Evolutionary conservation across 2,329 filamentous ascomycete species (phyloP), one percentile per base, ranked within the genome.

Genomic region (Plenodomus tracheiphilus): DNA sequence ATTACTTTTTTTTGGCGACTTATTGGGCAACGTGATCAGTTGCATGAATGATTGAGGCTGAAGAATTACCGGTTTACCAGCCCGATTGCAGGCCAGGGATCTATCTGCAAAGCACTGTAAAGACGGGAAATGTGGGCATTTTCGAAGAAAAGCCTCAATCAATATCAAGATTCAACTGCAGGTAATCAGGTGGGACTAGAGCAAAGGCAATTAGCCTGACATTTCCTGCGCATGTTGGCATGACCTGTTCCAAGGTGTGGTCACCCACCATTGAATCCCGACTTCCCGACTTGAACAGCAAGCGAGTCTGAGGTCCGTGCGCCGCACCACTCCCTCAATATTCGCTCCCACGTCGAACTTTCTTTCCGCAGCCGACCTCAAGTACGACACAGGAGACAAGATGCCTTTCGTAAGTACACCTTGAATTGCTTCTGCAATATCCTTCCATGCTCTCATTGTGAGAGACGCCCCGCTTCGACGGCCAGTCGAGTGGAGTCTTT

Each of bases 401-500:
- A 78, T 78, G 76, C 74, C 76, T 74, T 72, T 73, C 73, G 76
- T 77, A 77, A 76, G 75, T 75, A 58, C 49, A 48, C 51, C 66
- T 53, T 63, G 58, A 59, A 51, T 51, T 46, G 34, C 53, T 47
- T 25, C 41, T 40, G 47, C 47, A 47, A 51, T 46, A 34, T 41
- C n/a, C 41, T 45, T 41, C 40, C 39, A 53, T 22, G 45, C 44
- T 43, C 46, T 62, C 56, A 56, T 39, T 46, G 52, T 55, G 50
- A 58, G 46, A 56, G 41, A 40, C 40, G 51, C 59, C 64, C 68
- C 67, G 64, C 63, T 52, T 64, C 56, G 62, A 62, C 59, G 40
- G 35, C 38, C 32, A 46, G 62, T 62, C 58, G 63, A 62, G 63
- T 65, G 56, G 68, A 68, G 69, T 74, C 69, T 68, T 59, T 67